These are phyloP conservation scores for Cladophialophora yegresii DNA, from an alignment of 2,329 filamentous ascomycete species.

Conservation along the genomic window DNA sequence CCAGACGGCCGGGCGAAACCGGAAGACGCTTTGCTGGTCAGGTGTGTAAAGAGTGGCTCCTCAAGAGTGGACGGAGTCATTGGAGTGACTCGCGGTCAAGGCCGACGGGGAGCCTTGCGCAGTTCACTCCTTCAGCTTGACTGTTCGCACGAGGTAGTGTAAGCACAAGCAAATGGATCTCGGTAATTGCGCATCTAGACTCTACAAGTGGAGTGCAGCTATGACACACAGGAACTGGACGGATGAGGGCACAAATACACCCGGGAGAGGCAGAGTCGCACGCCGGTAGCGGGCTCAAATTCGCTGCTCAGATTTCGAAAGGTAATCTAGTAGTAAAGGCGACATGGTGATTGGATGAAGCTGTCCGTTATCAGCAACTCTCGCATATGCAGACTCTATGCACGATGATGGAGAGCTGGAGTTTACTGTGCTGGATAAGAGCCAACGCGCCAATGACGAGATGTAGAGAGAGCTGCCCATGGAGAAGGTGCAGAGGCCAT, in stretches of 20 bases:
- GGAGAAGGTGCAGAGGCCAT: slow-evolving; percentile 17
- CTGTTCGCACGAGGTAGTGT: slow-evolving; percentile 1
- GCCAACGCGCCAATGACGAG: slow-evolving; percentile 7
- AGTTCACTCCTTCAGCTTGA: slow-evolving; percentile 18
- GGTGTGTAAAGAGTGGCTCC: slow-evolving; percentile 1
- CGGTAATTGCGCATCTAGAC: slow-evolving; percentile 24
- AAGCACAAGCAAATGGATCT: slow-evolving; percentile 7
- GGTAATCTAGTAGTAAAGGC: slow-evolving; percentile 31
- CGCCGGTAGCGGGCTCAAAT: slow-evolving; percentile 28
- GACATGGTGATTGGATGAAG: slow-evolving; percentile 21
- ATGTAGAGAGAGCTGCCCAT: slow-evolving; percentile 19
- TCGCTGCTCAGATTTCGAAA: slow-evolving; percentile 25
- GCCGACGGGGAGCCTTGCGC: slow-evolving; percentile 15
- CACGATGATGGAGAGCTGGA: slow-evolving; percentile 25
- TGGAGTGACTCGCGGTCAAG: slow-evolving; percentile 12
- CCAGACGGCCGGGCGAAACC: slow-evolving; percentile 13
- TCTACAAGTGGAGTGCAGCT: slow-evolving; percentile 27
- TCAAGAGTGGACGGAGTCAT: background rate
- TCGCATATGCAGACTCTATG: slow-evolving; percentile 14
- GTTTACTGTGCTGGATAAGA: slow-evolving; percentile 11
- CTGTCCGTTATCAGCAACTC: slow-evolving; percentile 31
- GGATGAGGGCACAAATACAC: background rate
- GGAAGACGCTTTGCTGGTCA: slow-evolving; percentile 19
- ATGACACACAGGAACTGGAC: slow-evolving; percentile 30
- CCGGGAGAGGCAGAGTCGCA: background rate